These are phyloP conservation scores for Starmerella bacillaris DNA, from an alignment of 805 yeast genomes.

Conservation along the genomic window DNA sequence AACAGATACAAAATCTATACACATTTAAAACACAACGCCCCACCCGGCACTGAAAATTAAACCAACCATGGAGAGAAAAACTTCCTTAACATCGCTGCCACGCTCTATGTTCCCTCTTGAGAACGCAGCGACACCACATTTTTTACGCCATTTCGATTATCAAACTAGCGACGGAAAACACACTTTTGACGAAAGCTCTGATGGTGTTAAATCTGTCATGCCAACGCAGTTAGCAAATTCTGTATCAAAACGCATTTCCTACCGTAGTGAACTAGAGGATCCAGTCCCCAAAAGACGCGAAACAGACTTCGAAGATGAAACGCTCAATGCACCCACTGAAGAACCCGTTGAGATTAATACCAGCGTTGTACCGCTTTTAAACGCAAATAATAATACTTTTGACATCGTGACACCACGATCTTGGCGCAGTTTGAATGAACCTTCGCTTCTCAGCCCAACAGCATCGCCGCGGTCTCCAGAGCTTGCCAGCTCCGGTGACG, in stretches of 20 bases:
- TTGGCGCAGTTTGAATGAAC: conserved; percentile 2
- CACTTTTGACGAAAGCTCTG: conserved; percentile 17
- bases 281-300: conserved; percentile 17
- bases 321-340: background rate
- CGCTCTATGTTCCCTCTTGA: conserved; percentile 19
- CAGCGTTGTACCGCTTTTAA: too few species aligned
- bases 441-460: conserved; percentile 15
- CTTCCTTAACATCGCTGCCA: too few species aligned
- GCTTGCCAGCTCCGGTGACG: background rate
- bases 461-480: conserved; percentile 14
- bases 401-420: conserved; percentile 1
- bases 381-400: background rate
- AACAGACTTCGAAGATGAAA: conserved; percentile 1
- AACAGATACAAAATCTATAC: too few species aligned
- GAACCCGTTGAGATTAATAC: background rate
- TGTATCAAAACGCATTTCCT: conserved; percentile 8
- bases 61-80: too few species aligned
- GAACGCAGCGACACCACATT: conserved; percentile 21
- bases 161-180: conserved; percentile 16
- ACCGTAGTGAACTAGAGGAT: conserved; percentile 6
- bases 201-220: conserved; percentile 2
- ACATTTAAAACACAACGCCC: too few species aligned
- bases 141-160: conserved; percentile 21
- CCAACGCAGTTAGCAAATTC: conserved; percentile 1
- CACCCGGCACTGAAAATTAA: too few species aligned